Conservation (phyloP, 1,284 basidiomycete genomes). For the Irpex sp. region DNA sequence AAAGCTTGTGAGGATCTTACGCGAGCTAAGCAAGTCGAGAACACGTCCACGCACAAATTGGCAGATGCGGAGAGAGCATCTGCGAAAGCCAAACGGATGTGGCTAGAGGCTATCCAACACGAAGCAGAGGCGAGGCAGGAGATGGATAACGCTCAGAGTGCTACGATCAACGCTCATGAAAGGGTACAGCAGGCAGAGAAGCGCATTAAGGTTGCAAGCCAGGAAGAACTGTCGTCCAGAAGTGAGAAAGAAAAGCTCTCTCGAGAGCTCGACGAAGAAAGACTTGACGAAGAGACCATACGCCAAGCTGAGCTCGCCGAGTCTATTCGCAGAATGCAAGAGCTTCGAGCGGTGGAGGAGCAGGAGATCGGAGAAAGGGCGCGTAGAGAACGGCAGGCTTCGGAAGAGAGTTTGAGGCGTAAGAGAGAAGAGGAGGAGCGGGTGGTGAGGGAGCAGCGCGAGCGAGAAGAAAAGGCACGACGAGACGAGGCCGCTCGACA, state of each 20-base stretch:
- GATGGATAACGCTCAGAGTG: background rate
- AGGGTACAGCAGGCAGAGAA: background rate
- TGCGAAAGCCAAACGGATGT: background rate
- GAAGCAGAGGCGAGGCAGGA: background rate
- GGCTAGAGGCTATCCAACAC: background rate
- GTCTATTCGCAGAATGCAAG: background rate
- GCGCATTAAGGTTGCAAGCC: background rate
- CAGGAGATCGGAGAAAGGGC: background rate
- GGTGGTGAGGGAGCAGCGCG: background rate
- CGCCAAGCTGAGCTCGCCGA: background rate
- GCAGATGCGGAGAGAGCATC: background rate
- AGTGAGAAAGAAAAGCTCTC: background rate
- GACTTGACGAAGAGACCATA: background rate
- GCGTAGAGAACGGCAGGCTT: constrained; percentile 32
- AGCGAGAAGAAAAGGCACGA: constrained; percentile 8
- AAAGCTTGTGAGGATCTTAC: no score
- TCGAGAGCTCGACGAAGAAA: background rate
- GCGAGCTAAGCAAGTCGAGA: no score
- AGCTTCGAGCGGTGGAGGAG: background rate
- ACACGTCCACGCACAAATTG: no score
- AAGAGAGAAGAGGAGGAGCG: constrained; percentile 1
- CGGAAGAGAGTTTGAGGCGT: constrained; percentile 15
- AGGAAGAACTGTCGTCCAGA: background rate
- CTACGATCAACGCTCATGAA: background rate
- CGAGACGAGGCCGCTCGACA: constrained; percentile 16